Evolutionary conservation across 371 early-diverging fungal species (phyloP), one percentile per base, ranked within the genome.

Genomic region (Nematocida minor): DNA sequence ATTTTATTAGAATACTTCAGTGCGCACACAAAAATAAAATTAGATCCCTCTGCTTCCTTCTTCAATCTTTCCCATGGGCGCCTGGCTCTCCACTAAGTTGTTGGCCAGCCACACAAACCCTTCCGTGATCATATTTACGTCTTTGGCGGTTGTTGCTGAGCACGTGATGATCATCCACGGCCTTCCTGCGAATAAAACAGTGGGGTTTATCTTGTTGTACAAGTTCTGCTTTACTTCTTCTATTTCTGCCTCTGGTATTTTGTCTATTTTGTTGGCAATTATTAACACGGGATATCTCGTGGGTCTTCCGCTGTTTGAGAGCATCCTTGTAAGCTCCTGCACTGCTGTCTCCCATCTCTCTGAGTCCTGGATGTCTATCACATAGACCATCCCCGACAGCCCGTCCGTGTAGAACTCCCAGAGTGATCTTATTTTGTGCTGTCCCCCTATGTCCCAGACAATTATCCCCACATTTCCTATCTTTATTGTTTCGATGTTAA

Each of bases 341-440:
- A 89, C 90, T 41, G 95, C 92, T 81, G 92, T 90, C 71, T 80
- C 84, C 84, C 92, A 89, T 87, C 94, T 91, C 54, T 92, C 91
- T 68, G 89, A 89, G 86, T 95, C 94, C 82, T 91, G 91, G 83
- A 91, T 90, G 83, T 95, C 95, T 55, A 94, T 91, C 32, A 95
- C 93, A 83, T 91, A 95, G 80, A 95, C 91, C 69, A 95, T 90
- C 29, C 86, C 87, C 40, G 71, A 77, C n/a, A 82, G 67, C 16
- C 48, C 80, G 29, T 85, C 80, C 18, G 84, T 68, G 69, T 87
- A 88, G 31, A 83, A 80, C 14, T 67, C 47, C 87, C 87, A 88
- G 22, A 87, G 79, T 31, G 74, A 69, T 38, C 87, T 70, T 47
- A 87, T 86, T 31, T 79, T 81, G 16, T 82, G 82, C 82, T 87